These are phyloP conservation scores for Sextonia rubra DNA, from an alignment of 164 flowering plant genomes.

Conservation along the genomic window DNA sequence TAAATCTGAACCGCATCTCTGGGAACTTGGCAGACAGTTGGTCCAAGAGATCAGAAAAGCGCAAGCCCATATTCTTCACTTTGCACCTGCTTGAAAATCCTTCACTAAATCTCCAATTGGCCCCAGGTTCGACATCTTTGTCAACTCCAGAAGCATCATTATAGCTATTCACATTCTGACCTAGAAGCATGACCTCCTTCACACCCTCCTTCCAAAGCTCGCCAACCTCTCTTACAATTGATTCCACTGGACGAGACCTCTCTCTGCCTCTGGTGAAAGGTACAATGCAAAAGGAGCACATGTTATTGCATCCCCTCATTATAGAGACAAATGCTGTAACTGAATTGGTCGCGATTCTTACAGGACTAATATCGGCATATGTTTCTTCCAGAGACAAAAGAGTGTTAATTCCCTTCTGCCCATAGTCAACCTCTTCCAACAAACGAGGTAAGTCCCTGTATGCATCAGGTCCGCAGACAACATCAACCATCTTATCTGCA, in stretches of 20 bases:
- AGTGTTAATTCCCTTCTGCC: conserved; percentile 95
- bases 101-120: conserved; percentile 69
- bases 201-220: conserved; percentile 87
- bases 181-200: conserved; percentile 89
- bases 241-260: conserved; percentile 93
- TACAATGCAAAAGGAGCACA: conserved; percentile 98
- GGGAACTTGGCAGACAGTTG: conserved; percentile 74
- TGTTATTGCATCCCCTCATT: conserved; percentile 98
- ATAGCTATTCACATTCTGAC: conserved; percentile 98
- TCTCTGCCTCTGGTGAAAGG: conserved; percentile 96
- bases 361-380: conserved; percentile 94
- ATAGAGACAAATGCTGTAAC: conserved; percentile 88
- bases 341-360: conserved; percentile 77
- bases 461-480: conserved; percentile 98
- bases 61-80: conserved; percentile 74
- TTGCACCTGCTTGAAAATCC: conserved; percentile 85
- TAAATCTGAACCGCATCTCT: conserved; percentile 94
- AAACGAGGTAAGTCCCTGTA: conserved; percentile 89
- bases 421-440: conserved; percentile 85
- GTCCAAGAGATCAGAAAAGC: conserved; percentile 89
- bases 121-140: conserved; percentile 51
- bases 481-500: conserved; percentile 99
- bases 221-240: conserved; percentile 82
- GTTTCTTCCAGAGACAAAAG: conserved; percentile 98
- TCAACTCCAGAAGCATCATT: conserved; percentile 73